phyloP scores from a whole-genome alignment of 768 basidiomycete species.

The Auricularia sp. region DNA sequence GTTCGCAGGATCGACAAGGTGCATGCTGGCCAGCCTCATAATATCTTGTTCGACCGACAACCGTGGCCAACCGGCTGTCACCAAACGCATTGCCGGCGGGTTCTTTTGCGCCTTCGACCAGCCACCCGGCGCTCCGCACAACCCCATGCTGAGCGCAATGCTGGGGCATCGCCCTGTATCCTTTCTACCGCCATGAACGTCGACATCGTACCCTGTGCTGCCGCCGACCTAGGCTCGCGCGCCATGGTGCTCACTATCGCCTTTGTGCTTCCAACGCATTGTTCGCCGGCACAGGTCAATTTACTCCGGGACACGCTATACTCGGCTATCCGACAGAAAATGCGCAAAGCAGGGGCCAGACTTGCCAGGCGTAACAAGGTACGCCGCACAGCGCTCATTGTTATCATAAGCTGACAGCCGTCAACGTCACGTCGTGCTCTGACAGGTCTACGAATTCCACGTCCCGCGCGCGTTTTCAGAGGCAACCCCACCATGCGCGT shows the following conservation, averaged over 20 bases:
- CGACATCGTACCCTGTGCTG: neutral
- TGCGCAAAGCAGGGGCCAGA: neutral
- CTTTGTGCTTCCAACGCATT: neutral
- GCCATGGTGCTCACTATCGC: neutral
- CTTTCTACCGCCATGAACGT: neutral
- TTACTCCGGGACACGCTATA: neutral
- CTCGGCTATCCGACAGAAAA: neutral
- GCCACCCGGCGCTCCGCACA: too few species aligned
- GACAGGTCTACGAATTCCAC: neutral
- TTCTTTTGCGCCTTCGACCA: too few species aligned
- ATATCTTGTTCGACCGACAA: too few species aligned
- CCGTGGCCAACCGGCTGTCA: too few species aligned
- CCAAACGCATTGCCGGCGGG: too few species aligned
- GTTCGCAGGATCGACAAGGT: too few species aligned
- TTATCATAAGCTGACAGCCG: neutral
- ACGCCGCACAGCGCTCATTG: neutral
- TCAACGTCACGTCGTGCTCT: neutral
- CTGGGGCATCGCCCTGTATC: neutral
- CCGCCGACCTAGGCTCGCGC: neutral
- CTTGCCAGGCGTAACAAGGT: neutral
- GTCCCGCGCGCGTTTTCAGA: neutral
- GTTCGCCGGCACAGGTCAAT: neutral
- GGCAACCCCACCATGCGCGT: neutral
- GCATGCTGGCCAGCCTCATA: too few species aligned
- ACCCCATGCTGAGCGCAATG: too few species aligned